Evolutionary conservation across 1,284 basidiomycete species (phyloP), one percentile per base, ranked within the genome.

Genomic region (Ustilago xerochloae): DNA sequence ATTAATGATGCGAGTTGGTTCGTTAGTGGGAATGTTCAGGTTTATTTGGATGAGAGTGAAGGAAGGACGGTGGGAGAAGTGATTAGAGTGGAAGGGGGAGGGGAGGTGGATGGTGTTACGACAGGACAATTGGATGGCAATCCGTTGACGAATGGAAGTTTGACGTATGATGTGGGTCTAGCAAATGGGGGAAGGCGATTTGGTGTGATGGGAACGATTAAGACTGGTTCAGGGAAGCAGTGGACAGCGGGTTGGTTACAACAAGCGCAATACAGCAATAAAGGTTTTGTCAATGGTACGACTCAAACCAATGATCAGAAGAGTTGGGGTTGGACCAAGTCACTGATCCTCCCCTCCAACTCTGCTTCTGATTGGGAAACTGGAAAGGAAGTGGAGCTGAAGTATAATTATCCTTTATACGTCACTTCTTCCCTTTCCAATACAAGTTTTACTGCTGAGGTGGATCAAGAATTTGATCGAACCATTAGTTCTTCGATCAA

Each of bases 1-100:
- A 85, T 87, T 8, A 89, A 91, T 77, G 88, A 91, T 59, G 70
- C 68, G 10, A 91, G 91, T 78, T 93, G 92, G 92, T 92, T 89
- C 48, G 66, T 83, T 87, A 92, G 39, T 91, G 91, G 90, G 3
- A 85, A 88, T 36, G 86, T 93, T 5, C 90, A 91, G 81, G 89
- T 84, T 29, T 62, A 69, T 30, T 29, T 78, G 29, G 76, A 78
- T 58, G 20, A 16, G 6, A 59, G 58, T 12, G 53, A 28, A 9
- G 32, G 62, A 38, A 55, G 72, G 43, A 80, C 78, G 24, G 64
- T 48, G 41, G 78, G 78, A 12, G 22, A 20, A 9, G 20, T 70
- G 20, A 7, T 75, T 3, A 39, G 18, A 46, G 38, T 24, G 28
- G 41, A 36, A 8, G 29, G 26, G 15, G 53, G 50, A 0, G 38